These are phyloP conservation scores for Wallemia mellicola DNA, from an alignment of 1,284 basidiomycete species.

Conservation along the genomic window DNA sequence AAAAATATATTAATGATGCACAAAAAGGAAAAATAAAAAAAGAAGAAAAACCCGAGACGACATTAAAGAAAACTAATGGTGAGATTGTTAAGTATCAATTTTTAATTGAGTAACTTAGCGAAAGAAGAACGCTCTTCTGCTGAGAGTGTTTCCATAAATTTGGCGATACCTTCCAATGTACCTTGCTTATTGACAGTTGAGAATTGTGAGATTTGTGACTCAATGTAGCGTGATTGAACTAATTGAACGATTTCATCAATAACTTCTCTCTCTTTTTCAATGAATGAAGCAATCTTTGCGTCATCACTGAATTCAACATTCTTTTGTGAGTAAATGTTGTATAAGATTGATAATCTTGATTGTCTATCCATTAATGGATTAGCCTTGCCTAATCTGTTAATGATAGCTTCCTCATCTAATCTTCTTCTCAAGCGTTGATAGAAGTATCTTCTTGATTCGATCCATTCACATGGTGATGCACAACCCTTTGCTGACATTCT, in stretches of 20 bases:
- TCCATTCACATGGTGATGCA: conserved; percentile 54
- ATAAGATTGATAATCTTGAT: conserved; percentile 9
- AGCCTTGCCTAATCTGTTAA: conserved; percentile 10
- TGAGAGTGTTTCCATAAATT: not conserved
- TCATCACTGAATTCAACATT: conserved; percentile 9
- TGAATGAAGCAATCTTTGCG: conserved; percentile 7
- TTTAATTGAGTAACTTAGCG: not conserved
- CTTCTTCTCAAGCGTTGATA: conserved; percentile 65
- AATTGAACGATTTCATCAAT: not conserved
- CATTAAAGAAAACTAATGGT: no score
- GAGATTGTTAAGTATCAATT: no score
- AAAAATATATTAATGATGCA: no score
- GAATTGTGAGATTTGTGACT: not conserved
- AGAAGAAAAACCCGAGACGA: no score
- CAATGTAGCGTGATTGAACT: not conserved
- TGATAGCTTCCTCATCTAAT: conserved; percentile 17
- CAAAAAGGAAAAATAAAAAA: no score
- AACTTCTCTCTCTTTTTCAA: not conserved
- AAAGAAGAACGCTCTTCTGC: not conserved
- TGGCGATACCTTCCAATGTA: not conserved
- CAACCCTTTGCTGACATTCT: conserved; percentile 97
- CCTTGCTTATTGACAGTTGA: not conserved
- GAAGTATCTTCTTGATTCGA: conserved; percentile 66
- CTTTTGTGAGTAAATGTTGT: conserved; percentile 6
- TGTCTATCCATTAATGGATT: conserved; percentile 12